phyloP scores from a whole-genome alignment of 2,329 filamentous ascomycete species.

The Pseudocercospora vitis region DNA sequence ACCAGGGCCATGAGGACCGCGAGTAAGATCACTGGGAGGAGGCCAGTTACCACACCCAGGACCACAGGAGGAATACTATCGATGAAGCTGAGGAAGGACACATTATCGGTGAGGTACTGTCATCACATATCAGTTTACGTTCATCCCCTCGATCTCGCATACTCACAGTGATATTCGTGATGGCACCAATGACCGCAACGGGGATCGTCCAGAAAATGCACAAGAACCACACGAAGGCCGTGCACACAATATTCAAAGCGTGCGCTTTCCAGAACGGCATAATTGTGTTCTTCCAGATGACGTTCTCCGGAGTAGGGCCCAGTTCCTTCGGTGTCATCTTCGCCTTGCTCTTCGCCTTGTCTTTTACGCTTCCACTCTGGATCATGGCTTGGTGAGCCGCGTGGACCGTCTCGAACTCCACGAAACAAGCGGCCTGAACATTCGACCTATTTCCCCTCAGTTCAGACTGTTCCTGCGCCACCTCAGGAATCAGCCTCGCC shows the following conservation, averaged over 20 bases:
- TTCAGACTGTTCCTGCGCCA: conserved; percentile 64
- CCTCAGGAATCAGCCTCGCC: conserved; percentile 68
- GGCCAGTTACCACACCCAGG: conserved; percentile 48
- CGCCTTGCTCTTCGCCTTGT: conserved; percentile 29
- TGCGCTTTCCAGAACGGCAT: conserved; percentile 38
- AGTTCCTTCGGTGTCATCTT: conserved; percentile 43
- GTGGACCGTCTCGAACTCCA: conserved; percentile 80
- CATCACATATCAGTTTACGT: conserved; percentile 12
- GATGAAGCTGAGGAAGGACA: conserved; percentile 46
- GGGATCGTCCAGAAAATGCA: conserved; percentile 51
- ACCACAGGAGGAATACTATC: conserved; percentile 43
- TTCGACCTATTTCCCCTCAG: conserved; percentile 66
- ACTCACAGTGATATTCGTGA: conserved; percentile 44
- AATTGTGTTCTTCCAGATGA: conserved; percentile 48
- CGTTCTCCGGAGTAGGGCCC: conserved; percentile 42
- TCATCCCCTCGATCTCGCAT: neutral
- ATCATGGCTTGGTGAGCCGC: conserved; percentile 82
- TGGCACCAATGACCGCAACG: conserved; percentile 46
- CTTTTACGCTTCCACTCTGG: conserved; percentile 26
- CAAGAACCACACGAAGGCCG: conserved; percentile 42
- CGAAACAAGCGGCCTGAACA: conserved; percentile 73
- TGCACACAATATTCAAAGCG: conserved; percentile 38
- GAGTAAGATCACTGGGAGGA: conserved; percentile 45
- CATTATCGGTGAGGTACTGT: conserved; percentile 39
- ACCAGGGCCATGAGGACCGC: conserved; percentile 47